A percentile compares a stretch with the other conserved stretches of the same genome.
phyloP scores from a whole-genome alignment of 2,329 filamentous ascomycete genomes.

The Penicillium thymicola region DNA sequence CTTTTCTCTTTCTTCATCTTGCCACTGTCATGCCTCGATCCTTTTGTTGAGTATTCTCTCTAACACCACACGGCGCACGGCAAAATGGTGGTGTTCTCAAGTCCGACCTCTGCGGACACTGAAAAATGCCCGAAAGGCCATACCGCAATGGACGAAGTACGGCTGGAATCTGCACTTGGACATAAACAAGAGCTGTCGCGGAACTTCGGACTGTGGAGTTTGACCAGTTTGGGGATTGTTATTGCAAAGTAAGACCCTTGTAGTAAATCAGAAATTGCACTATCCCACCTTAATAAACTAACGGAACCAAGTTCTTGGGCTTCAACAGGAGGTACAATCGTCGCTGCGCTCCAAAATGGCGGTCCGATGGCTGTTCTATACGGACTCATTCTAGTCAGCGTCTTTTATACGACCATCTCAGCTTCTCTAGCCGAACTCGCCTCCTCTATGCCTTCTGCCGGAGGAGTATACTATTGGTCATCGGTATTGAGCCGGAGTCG shows the following conservation, averaged over 20 bases:
- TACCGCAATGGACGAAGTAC: conserved; percentile 21
- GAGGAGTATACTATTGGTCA: conserved; percentile 56
- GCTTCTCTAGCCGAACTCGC: conserved; percentile 56
- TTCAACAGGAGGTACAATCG: conserved; percentile 55
- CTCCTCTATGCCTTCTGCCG: conserved; percentile 56
- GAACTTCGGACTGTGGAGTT: conserved; percentile 56
- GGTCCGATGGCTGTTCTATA: conserved; percentile 59
- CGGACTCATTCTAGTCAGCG: conserved; percentile 48
- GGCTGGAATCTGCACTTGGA: conserved; percentile 39
- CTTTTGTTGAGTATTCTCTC: not conserved
- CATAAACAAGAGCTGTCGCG: conserved; percentile 58
- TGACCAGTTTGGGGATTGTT: conserved; percentile 56
- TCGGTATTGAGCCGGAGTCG: conserved; percentile 50
- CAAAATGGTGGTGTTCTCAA: conserved; percentile 10
- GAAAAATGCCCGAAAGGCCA: conserved; percentile 8
- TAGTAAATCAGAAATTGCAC: not conserved
- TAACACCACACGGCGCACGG: not conserved
- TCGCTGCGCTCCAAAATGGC: conserved; percentile 56
- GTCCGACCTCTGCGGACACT: conserved; percentile 1
- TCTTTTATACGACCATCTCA: conserved; percentile 54
- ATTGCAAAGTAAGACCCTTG: conserved; percentile 40
- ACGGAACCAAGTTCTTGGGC: conserved; percentile 53
- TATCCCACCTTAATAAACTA: not conserved
- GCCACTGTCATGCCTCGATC: not conserved
- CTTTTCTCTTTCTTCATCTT: not conserved